Evolutionary conservation across 169 alveolate genomes (phyloP).

Genomic region (Cryptosporidium bovis): DNA sequence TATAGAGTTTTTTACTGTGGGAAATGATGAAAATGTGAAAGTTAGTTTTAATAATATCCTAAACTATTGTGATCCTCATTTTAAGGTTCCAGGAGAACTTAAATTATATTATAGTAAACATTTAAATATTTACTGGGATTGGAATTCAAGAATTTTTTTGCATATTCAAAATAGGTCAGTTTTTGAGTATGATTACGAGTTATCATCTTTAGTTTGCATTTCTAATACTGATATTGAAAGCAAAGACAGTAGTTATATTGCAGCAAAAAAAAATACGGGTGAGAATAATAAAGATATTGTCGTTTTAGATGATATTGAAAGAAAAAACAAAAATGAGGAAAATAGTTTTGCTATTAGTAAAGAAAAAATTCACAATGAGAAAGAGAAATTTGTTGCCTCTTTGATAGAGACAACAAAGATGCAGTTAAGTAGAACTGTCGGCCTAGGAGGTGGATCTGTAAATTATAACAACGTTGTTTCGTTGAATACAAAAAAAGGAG

Average conservation of each 20-base stretch:
- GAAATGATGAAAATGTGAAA: background rate
- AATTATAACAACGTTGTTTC: background rate
- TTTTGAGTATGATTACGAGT: constrained; percentile 32
- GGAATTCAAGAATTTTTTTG: constrained; percentile 50
- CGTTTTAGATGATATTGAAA: background rate
- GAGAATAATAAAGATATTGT: background rate
- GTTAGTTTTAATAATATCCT: background rate
- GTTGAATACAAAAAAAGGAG: background rate
- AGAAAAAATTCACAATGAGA: constrained; percentile 10
- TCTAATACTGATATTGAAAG: background rate
- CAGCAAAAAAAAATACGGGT: background rate
- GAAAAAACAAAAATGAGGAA: background rate
- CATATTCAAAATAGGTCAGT: constrained; percentile 9
- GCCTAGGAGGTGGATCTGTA: background rate
- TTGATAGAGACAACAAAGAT: constrained; percentile 25
- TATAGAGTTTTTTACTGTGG: background rate
- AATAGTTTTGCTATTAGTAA: background rate
- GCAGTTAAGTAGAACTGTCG: constrained; percentile 1
- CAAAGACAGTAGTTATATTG: background rate
- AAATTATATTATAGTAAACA: constrained; percentile 9
- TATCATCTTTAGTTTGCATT: background rate
- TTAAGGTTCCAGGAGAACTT: too few relatives aligned
- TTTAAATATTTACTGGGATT: constrained; percentile 31
- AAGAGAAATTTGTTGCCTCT: constrained; percentile 37
- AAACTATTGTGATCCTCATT: background rate